phyloP scores from a whole-genome alignment of 2,329 filamentous ascomycete species.

The Calonectria montana region DNA sequence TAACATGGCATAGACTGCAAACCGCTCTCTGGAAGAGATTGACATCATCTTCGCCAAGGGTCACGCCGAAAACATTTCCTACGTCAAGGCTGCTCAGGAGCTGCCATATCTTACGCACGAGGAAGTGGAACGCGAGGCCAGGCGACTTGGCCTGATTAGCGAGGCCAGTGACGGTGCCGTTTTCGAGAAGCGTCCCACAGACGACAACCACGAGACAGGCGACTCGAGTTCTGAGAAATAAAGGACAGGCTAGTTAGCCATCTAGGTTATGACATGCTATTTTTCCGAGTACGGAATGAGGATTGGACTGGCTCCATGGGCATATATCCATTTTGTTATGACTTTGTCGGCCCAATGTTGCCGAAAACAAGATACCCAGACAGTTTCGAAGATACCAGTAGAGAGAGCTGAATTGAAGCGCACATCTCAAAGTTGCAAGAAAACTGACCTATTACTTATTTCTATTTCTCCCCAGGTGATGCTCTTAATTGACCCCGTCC shows the following conservation, averaged over 20 bases:
- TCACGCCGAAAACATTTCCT: conserved; percentile 67
- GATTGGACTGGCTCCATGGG: conserved; percentile 14
- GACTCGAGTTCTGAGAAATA: conserved; percentile 15
- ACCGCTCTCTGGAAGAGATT: conserved; percentile 64
- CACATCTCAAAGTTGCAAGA: no score
- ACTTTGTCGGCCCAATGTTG: neutral
- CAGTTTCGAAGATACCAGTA: neutral
- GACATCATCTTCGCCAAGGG: conserved; percentile 71
- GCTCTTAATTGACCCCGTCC: neutral
- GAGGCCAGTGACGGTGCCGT: conserved; percentile 28
- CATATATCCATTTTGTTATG: conserved; percentile 5
- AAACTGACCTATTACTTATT: no score
- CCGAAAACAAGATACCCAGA: neutral
- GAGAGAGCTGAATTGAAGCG: neutral
- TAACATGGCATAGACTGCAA: conserved; percentile 45
- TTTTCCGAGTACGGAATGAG: neutral
- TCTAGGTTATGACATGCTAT: neutral
- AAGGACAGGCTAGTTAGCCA: neutral
- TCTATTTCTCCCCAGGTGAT: no score
- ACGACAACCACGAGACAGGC: conserved; percentile 5
- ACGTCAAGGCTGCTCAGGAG: conserved; percentile 68
- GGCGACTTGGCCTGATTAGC: conserved; percentile 38
- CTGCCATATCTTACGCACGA: conserved; percentile 63
- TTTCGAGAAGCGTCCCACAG: conserved; percentile 29
- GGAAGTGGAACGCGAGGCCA: conserved; percentile 63